Evolutionary conservation across 1,139 yeast species (phyloP), one percentile per base, ranked within the genome.

Genomic region (Pichia sp.): DNA sequence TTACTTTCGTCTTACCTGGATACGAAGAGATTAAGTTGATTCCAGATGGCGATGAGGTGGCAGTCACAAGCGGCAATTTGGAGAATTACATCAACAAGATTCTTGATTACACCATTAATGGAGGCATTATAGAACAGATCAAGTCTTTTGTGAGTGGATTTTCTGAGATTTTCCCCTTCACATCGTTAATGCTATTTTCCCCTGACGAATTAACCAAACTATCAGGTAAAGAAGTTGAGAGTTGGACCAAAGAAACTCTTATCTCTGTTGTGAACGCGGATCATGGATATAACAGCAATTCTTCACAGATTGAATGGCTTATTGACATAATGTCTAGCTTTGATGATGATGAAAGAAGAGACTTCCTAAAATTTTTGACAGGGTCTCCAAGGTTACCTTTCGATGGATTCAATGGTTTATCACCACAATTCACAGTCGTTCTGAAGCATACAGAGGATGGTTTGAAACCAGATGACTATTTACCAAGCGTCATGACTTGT

Each of bases 401-500:
- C 50, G 98, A 97, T 1, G 98, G 98, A 0, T 91, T 91, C 64
- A 82, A 80, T 50, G 72, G 85, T 2, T 64, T 91, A 39, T 69
- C 73, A 33, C 98, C 98, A 0, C 81, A 74, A 36, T 70, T 91
- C 37, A 91, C 97, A 0, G 91, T 91, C 30, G 98, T 91, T 3
- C 64, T 87, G 46, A 86, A 86, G 51, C 77, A 72, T 37, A 72
- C 82, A 9, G 96, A 88, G 42, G 77, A 69, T 39, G 76, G 74
- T 1, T 55, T 72, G 33, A 59, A 64, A 15, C 74, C 86, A n/a
- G 95, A 91, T 57, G 88, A 80, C 45, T 87, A 82, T 51, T 65
- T 91, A 41, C 98, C 98, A 2, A 86, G 96, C 61, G 98, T 91
- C 4, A 91, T 91, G 98, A 91, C 98, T 0, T 91, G 98, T 64